Evolutionary conservation across 805 yeast species (phyloP).

Genomic region (Lachancea mirantina): DNA sequence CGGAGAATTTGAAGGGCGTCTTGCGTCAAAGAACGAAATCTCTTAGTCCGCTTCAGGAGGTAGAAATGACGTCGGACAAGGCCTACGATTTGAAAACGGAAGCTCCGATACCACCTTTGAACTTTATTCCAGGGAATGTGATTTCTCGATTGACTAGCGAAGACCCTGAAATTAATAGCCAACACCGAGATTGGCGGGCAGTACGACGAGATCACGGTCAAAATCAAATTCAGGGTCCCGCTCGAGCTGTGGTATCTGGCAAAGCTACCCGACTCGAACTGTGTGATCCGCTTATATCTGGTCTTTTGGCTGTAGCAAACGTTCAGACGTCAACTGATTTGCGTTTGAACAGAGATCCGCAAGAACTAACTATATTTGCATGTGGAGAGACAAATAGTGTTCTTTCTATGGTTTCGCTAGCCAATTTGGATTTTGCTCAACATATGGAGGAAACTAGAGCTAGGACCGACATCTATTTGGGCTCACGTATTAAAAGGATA

Average conservation of each 20-base stretch:
- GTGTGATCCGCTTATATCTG: conserved; percentile 20
- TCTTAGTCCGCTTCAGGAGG: conserved; percentile 6
- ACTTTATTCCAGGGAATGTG: conserved; percentile 20
- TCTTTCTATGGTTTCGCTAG: conserved; percentile 13
- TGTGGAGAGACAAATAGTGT: conserved; percentile 18
- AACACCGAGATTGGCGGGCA: not conserved
- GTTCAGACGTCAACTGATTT: conserved; percentile 22
- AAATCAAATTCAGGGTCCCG: not conserved
- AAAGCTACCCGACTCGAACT: not conserved
- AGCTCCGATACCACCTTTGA: conserved; percentile 12
- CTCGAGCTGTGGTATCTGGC: no score
- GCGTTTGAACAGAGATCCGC: conserved; percentile 17
- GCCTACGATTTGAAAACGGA: conserved; percentile 13
- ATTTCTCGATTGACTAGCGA: conserved; percentile 7
- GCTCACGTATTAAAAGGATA: conserved; percentile 38
- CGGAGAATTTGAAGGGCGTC: conserved; percentile 12
- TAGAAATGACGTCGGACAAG: conserved; percentile 10
- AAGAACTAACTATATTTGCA: conserved; percentile 16
- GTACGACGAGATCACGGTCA: not conserved
- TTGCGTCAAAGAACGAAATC: conserved; percentile 10
- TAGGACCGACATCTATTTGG: conserved; percentile 19
- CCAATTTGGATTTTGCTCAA: not conserved
- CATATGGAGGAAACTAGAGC: not conserved
- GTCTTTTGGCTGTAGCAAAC: conserved; percentile 13
- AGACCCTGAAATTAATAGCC: not conserved